phyloP scores from a whole-genome alignment of 768 basidiomycete species.

The Phlebiopsis gigantea region DNA sequence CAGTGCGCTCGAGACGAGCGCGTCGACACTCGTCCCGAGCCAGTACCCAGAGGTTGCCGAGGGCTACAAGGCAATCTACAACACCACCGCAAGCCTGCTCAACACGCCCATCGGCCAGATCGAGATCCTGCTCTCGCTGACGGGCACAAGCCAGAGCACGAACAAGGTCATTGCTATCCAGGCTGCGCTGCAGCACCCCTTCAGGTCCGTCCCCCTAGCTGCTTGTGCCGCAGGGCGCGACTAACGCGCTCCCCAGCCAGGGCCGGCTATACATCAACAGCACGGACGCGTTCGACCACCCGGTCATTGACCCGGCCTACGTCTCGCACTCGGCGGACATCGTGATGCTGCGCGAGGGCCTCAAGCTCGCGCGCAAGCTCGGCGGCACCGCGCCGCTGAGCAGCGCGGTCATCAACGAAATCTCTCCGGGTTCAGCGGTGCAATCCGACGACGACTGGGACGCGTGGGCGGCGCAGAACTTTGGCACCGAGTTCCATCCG shows the following conservation, averaged over 20 bases:
- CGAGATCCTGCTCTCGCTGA: conserved; percentile 49
- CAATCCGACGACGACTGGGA: conserved; percentile 53
- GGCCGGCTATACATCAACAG: conserved; percentile 62
- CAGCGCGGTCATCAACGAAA: conserved; percentile 39
- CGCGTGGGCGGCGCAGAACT: conserved; percentile 38
- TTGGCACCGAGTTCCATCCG: conserved; percentile 59
- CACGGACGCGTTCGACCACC: conserved; percentile 51
- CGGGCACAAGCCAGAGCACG: conserved; percentile 32
- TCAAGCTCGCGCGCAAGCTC: conserved; percentile 56
- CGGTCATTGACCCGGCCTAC: conserved; percentile 64
- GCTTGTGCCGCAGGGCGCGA: neutral
- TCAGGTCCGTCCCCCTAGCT: conserved; percentile 32
- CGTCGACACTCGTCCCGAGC: conserved; percentile 38
- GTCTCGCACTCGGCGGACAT: conserved; percentile 51
- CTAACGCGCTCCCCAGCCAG: conserved; percentile 29
- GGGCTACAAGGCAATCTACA: conserved; percentile 55
- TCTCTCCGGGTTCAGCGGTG: conserved; percentile 44
- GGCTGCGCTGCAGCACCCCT: conserved; percentile 60
- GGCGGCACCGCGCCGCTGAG: conserved; percentile 48
- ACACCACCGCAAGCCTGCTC: conserved; percentile 35
- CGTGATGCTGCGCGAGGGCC: conserved; percentile 48
- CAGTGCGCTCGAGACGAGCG: conserved; percentile 26
- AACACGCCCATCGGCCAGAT: conserved; percentile 43
- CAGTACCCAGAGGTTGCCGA: conserved; percentile 38
- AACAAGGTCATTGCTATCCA: conserved; percentile 48